Evolutionary conservation across 768 basidiomycete species (phyloP), one percentile per base, ranked within the genome.

Genomic region (Agaricus sinodeliciosus): DNA sequence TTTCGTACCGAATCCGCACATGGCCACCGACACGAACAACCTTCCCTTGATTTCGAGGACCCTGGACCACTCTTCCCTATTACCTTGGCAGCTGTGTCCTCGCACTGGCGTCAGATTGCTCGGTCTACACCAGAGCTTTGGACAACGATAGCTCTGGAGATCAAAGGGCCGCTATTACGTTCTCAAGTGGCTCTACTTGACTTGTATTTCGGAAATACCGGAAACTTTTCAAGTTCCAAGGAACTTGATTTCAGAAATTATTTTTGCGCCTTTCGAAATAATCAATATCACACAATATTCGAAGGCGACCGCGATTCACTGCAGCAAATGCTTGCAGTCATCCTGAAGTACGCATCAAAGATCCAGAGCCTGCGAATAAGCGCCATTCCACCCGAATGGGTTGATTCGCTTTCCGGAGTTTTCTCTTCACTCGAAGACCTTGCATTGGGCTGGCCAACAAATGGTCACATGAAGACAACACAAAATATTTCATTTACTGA

Each of bases 121-220:
- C 45, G 51, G 51, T 46, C 51, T 16, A 46, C 51, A 22, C 43
- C n/a, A n/a, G 42, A 52, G 13, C 43, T 46, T 8, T 45, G 51
- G 51, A 46, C 51, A 13, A 42, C 41, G 22, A 34, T 50, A 18
- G 49, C 51, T 16, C 43, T 46, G 2, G 43, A 46, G 39, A 5
- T 44, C 16, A 26, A 45, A 15, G 43, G 28, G 35, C 11, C 35
- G 15, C 22, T 4, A 9, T 19, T 37, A 45, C 49, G 25, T 19
- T 16, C 9, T 28, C 49, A 50, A 19, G 49, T 31, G 12, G 16
- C 12, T 18, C 28, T 42, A n/a, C 49, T 50, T 34, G 15, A 40
- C 25, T 36, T 51, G 42, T 43, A 37, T 26, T 45, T 40, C 15
- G 25, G n/a, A 27, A 46, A 52, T 15, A 15, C 49, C 0, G 28